Evolutionary conservation across 108 stramenopile species (phyloP), one percentile per base, ranked within the genome.

Genomic region (Nitzschia sp.): DNA sequence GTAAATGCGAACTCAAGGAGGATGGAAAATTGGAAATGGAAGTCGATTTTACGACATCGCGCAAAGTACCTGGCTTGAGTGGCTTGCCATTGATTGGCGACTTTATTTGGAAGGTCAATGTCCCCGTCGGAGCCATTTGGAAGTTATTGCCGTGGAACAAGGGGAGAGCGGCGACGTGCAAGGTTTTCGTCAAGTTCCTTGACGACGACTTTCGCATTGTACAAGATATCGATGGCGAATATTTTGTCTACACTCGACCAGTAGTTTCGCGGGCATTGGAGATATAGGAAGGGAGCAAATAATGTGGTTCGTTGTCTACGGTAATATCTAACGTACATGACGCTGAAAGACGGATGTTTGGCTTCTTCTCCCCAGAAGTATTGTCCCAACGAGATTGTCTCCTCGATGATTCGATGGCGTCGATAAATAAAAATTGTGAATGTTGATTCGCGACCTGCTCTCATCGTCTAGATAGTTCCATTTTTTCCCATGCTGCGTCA

Each of bases 121-220:
- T 95, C 8, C 94, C 94, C 1, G 94, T 95, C 2, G 94, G 94
- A 8, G 73, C 79, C 38, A 75, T 80, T 55, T 95, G 94, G 94
- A 91, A 90, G 65, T 72, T 89, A 25, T 72, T 95, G 9, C 94
- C 94, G 32, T 95, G 94, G 94, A 95, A 95, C 64, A 82, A 85
- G 53, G 91, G 91, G 17, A 58, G 88, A 26, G 73, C 62, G 25
- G 86, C 94, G 2, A 59, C 76, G 26, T 91, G 91, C 66, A 82
- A 83, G 68, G 91, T 95, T 0, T 71, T 59, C 28, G 69, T 85
- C 8, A 84, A 78, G 67, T 95, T 89, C 70, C 60, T 78, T 48
- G 94, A 95, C 75, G 66, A 82, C 2, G 91, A 95, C 58, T 88
- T 92, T 54, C 88, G 94, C 28, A 78, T 95, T 47, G 91, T 89